Percentiles rank a stretch among this genome's conserved stretches.
phyloP scores from a whole-genome alignment of 495 filamentous ascomycete species.

The Antarctomyces pellizariae region DNA sequence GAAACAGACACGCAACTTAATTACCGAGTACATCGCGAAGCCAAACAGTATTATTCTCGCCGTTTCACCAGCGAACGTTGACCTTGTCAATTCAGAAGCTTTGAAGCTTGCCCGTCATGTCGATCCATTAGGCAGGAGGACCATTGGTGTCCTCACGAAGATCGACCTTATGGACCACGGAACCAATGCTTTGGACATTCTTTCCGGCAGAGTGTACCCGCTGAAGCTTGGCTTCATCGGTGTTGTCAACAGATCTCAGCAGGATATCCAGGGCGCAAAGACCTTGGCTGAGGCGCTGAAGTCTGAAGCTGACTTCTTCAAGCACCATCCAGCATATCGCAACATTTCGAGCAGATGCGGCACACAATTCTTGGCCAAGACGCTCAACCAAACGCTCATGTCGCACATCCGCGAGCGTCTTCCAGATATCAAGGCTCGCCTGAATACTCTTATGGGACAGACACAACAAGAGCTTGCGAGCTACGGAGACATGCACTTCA shows the following conservation, averaged over 20 bases:
- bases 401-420: slow-evolving; percentile 84
- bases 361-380: slow-evolving; percentile 89
- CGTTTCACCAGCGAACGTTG: slow-evolving; percentile 93
- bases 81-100: slow-evolving; percentile 95
- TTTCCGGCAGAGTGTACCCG: slow-evolving; percentile 89
- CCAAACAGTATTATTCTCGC: slow-evolving; percentile 96
- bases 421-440: slow-evolving; percentile 90
- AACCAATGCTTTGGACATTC: slow-evolving; percentile 91
- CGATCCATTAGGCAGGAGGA: slow-evolving; percentile 80
- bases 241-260: slow-evolving; percentile 92
- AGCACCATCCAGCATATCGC: slow-evolving; percentile 85
- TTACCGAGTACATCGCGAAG: slow-evolving; percentile 96
- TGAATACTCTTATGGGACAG: slow-evolving; percentile 97
- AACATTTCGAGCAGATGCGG: slow-evolving; percentile 90
- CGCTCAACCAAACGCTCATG: slow-evolving; percentile 86
- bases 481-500: slow-evolving; percentile 96
- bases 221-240: slow-evolving; percentile 96
- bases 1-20: slow-evolving; percentile 92
- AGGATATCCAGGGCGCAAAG: slow-evolving; percentile 93
- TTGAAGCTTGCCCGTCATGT: slow-evolving; percentile 94
- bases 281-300: slow-evolving; percentile 72
- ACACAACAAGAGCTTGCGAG: slow-evolving; percentile 96
- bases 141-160: slow-evolving; percentile 94
- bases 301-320: slow-evolving; percentile 87
- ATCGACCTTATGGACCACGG: slow-evolving; percentile 98